These are phyloP conservation scores for Phallus indusiatus DNA, from an alignment of 768 basidiomycete species.

Conservation along the genomic window DNA sequence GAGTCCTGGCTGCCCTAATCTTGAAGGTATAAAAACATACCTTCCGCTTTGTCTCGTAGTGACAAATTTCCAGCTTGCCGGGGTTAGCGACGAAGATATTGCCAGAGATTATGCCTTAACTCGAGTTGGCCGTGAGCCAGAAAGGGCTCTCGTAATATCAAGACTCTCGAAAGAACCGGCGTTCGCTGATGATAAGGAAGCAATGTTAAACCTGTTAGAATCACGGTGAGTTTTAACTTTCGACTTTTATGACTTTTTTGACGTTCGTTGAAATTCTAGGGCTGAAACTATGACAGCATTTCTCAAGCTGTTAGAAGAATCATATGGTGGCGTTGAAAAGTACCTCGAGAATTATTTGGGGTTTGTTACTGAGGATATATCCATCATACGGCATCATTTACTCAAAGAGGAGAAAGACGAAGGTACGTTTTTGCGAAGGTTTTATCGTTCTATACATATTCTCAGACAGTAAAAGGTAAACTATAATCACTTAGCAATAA, in stretches of 20 bases:
- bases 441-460: too few species aligned
- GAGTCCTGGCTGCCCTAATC: slow-evolving; percentile 62
- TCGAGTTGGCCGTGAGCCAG: slow-evolving; percentile 70
- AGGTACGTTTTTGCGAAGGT: neutral
- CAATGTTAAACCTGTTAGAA: slow-evolving; percentile 76
- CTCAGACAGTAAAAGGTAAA: too few species aligned
- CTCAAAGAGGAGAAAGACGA: slow-evolving; percentile 18
- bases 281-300: slow-evolving; percentile 70
- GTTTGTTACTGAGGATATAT: slow-evolving; percentile 55
- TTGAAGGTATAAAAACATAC: slow-evolving; percentile 42
- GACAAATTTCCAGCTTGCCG: slow-evolving; percentile 47
- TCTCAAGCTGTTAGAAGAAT: slow-evolving; percentile 46
- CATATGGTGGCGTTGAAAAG: slow-evolving; percentile 58
- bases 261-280: slow-evolving; percentile 27
- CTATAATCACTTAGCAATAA: too few species aligned
- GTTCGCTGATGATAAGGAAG: slow-evolving; percentile 63
- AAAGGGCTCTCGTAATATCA: slow-evolving; percentile 57
- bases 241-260: neutral
- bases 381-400: slow-evolving; percentile 48
- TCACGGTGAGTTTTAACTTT: slow-evolving; percentile 45
- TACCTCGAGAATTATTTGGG: slow-evolving; percentile 50
- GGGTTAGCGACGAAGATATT: slow-evolving; percentile 54
- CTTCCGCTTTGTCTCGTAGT: neutral
- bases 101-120: slow-evolving; percentile 72
- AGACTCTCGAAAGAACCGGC: slow-evolving; percentile 62